Evolutionary conservation across 2,329 filamentous ascomycete species (phyloP).

Genomic region (Monosporascus ibericus): DNA sequence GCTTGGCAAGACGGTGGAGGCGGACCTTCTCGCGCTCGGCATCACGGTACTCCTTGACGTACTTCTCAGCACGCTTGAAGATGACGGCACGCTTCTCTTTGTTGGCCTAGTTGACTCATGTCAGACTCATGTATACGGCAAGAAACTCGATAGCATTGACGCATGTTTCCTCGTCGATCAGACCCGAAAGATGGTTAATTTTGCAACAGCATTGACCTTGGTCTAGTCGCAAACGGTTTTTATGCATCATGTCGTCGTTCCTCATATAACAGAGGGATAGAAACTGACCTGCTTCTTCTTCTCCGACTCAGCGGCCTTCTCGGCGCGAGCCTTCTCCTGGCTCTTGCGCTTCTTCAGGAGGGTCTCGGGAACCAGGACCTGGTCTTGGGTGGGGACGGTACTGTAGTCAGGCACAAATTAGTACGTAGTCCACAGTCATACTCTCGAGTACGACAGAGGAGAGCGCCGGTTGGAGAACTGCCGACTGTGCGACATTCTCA

Average conservation of each 20-base stretch:
- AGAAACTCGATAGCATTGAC: conserved; percentile 4
- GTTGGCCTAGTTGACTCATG: conserved; percentile 61
- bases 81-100: conserved; percentile 98
- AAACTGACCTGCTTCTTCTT: conserved; percentile 88
- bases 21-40: conserved; percentile 98
- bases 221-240: conserved; percentile 89
- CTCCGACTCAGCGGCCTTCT: conserved; percentile 70
- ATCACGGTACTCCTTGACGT: conserved; percentile 99
- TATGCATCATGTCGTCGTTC: conserved; percentile 72
- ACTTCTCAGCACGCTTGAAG: conserved; percentile 99
- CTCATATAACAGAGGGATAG: conserved; percentile 13
- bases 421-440: conserved; percentile 65
- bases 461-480: conserved; percentile 89
- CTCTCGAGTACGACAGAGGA: conserved; percentile 49
- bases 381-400: conserved; percentile 87
- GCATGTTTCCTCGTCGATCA: conserved; percentile 50
- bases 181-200: conserved; percentile 99
- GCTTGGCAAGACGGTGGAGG: conserved; percentile 81
- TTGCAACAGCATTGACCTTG: conserved; percentile 93
- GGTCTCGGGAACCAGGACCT: conserved; percentile 97
- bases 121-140: conserved; percentile 26
- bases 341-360: conserved; percentile 99
- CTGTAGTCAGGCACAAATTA: conserved; percentile 66
- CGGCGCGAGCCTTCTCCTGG: conserved; percentile 97
- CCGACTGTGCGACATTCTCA: conserved; percentile 88